phyloP scores from a whole-genome alignment of 148 eudicot species.

The Simmondsia chinensis region DNA sequence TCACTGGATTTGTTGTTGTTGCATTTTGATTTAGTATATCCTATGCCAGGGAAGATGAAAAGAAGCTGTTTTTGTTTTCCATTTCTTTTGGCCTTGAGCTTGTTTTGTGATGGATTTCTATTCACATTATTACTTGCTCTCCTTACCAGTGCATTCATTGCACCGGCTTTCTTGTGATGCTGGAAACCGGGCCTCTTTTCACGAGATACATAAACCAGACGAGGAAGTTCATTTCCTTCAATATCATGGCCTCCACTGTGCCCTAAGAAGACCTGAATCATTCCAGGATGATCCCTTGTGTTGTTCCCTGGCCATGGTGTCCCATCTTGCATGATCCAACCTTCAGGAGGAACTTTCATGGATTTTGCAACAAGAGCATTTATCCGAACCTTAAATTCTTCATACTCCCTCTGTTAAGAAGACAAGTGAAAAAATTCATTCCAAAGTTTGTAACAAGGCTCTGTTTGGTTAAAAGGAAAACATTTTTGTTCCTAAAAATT shows the following conservation, averaged over 20 bases:
- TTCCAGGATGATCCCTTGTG: constrained; percentile 95
- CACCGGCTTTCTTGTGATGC: constrained; percentile 99
- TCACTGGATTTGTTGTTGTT: no score
- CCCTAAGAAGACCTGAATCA: constrained; percentile 97
- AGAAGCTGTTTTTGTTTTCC: background rate
- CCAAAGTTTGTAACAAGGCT: background rate
- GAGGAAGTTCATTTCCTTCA: constrained; percentile 97
- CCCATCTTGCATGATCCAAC: constrained; percentile 99
- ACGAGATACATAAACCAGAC: constrained; percentile 95
- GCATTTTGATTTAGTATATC: no score
- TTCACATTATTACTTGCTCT: background rate
- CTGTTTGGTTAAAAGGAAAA: no score
- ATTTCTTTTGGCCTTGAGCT: background rate
- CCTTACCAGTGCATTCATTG: constrained; percentile 97
- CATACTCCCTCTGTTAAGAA: constrained; percentile 80
- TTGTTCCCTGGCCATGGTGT: constrained; percentile 99
- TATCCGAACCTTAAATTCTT: constrained; percentile 87
- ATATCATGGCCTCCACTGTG: constrained; percentile 91
- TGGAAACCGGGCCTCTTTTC: constrained; percentile 98
- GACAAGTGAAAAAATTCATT: constrained; percentile 1
- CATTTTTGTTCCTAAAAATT: no score
- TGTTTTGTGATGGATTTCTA: background rate
- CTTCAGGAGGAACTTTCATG: constrained; percentile 74
- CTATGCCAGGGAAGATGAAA: no score
- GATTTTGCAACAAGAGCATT: constrained; percentile 95